Percentiles rank a stretch among this genome's conserved stretches.
Evolutionary conservation across 208 protist genomes (phyloP).

Genomic region (Pavlovales sp.): DNA sequence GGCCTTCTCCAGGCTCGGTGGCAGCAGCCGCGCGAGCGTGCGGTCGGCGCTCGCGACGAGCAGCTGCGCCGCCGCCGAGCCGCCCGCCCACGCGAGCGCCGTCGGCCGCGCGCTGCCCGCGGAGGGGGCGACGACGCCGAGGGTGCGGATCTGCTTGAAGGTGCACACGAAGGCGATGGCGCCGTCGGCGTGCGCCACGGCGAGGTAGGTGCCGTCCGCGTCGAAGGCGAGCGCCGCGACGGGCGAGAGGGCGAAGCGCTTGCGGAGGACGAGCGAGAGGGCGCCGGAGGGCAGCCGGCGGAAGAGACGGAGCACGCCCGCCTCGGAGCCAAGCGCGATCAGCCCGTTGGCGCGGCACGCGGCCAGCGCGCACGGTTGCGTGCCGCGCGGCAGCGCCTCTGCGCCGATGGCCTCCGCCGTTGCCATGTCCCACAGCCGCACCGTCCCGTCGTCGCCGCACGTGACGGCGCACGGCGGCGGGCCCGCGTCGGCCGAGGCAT

Average conservation of each 20-base stretch:
- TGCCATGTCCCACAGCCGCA: not conserved
- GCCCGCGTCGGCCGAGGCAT: not conserved
- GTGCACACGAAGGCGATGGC: not conserved
- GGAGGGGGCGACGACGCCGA: not conserved
- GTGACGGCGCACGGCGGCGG: not conserved
- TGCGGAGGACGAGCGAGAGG: not conserved
- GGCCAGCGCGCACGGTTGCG: not conserved
- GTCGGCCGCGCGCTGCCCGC: too few relatives aligned
- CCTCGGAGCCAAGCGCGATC: not conserved
- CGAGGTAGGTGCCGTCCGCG: not conserved
- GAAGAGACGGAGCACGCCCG: not conserved
- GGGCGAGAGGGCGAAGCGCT: not conserved
- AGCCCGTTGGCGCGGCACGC: not conserved
- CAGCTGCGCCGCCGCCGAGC: not conserved
- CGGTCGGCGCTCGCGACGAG: not conserved
- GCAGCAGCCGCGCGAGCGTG: not conserved
- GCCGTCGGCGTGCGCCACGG: not conserved
- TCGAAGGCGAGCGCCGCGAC: not conserved
- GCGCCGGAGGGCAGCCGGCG: not conserved
- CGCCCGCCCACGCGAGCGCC: not conserved
- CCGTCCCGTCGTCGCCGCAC: not conserved
- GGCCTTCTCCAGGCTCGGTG: not conserved
- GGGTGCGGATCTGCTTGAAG: not conserved
- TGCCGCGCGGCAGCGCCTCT: not conserved
- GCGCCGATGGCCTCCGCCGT: not conserved